Conservation (phyloP, 345 rosid species). For the Pseudoturritis turrita region DNA sequence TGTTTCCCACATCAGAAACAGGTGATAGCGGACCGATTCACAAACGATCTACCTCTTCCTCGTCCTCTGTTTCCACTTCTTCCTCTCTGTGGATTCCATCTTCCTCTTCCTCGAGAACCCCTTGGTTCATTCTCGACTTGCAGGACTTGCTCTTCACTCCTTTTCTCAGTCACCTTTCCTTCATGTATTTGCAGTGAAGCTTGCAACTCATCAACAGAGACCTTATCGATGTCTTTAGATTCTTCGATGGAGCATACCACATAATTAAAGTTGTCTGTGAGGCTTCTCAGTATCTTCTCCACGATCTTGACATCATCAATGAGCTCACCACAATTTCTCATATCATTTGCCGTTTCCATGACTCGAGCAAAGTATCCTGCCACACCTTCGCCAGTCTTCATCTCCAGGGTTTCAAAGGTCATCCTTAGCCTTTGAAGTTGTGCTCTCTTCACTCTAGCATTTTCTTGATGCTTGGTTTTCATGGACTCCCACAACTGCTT, state of each 20-base stretch:
- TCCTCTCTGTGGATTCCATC: too few species aligned
- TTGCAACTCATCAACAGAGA: neutral
- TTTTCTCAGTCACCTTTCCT: neutral
- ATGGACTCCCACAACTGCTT: neutral
- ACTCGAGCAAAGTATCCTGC: rapidly evolving
- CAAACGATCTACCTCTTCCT: too few species aligned
- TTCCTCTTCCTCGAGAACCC: neutral
- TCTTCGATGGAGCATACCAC: neutral
- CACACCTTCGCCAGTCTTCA: neutral
- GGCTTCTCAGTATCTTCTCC: neutral
- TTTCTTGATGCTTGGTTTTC: neutral
- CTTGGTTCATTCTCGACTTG: neutral
- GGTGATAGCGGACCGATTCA: neutral
- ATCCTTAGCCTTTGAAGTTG: neutral
- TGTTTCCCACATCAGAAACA: neutral
- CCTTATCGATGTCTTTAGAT: neutral
- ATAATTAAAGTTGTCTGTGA: neutral
- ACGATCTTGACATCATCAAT: neutral
- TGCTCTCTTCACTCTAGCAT: neutral
- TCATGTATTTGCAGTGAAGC: neutral
- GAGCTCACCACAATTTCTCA: neutral
- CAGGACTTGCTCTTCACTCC: neutral
- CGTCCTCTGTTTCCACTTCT: too few species aligned
- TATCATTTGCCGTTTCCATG: neutral
- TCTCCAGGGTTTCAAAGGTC: neutral